phyloP scores from a whole-genome alignment of 805 yeast species.

The Wickerhamomyces sydowiorum region DNA sequence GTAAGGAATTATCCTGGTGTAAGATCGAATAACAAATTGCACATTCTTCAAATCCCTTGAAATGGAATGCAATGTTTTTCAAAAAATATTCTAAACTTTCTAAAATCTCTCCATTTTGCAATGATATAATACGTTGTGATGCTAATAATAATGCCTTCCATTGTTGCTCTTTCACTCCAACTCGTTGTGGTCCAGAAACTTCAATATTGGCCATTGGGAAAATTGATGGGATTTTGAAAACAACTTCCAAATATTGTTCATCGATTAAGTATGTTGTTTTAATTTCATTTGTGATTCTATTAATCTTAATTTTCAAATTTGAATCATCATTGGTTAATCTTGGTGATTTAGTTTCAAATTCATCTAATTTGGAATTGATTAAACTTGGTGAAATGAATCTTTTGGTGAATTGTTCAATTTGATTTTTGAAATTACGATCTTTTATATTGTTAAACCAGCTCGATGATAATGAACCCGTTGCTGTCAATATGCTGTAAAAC shows the following conservation, averaged over 20 bases:
- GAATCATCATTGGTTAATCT: conserved; percentile 29
- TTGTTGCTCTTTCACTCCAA: conserved; percentile 86
- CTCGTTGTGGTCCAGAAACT: conserved; percentile 71
- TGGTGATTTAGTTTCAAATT: conserved; percentile 38
- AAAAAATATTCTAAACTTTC: conserved; percentile 35
- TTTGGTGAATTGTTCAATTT: conserved; percentile 58
- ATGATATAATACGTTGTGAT: conserved; percentile 74
- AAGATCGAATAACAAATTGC: conserved; percentile 93
- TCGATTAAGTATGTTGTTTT: conserved; percentile 72
- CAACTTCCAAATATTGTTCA: conserved; percentile 80
- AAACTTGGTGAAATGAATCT: conserved; percentile 59
- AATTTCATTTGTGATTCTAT: conserved; percentile 58
- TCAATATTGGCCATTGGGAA: conserved; percentile 75
- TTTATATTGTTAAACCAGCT: conserved; percentile 69
- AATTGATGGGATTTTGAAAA: conserved; percentile 62
- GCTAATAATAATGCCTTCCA: conserved; percentile 96
- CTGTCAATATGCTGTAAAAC: conserved; percentile 41
- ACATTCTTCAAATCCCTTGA: conserved; percentile 94
- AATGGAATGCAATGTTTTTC: conserved; percentile 74
- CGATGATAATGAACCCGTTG: conserved; percentile 53
- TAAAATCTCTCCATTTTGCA: conserved; percentile 61
- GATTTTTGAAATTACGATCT: conserved; percentile 55
- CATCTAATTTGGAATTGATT: conserved; percentile 49
- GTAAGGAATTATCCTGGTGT: conserved; percentile 82
- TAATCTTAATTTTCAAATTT: conserved; percentile 51